Conservation (phyloP, 192 early-diverging fungal species). For the Chytriomyces hyalinus region DNA sequence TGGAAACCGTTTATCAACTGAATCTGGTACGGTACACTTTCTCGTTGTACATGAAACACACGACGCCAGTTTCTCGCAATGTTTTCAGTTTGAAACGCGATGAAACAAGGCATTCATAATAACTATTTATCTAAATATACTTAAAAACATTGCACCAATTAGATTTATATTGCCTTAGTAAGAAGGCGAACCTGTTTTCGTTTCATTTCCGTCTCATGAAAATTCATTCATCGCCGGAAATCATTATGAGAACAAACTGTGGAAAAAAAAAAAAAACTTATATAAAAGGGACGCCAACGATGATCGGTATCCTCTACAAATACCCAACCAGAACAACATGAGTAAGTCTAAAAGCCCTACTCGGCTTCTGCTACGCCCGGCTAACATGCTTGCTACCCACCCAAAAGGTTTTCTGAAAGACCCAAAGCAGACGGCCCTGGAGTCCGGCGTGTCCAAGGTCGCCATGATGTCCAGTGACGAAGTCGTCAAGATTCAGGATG, state of each 20-base stretch:
- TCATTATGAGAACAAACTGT: not conserved
- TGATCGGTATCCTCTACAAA: too few species aligned
- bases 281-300: not conserved
- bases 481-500: too few species aligned
- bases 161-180: not conserved
- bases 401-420: too few species aligned
- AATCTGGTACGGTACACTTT: not conserved
- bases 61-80: not conserved
- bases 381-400: too few species aligned
- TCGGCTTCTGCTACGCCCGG: too few species aligned
- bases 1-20: not conserved
- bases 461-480: too few species aligned
- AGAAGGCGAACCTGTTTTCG: not conserved
- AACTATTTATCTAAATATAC: too few species aligned
- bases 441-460: too few species aligned
- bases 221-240: not conserved
- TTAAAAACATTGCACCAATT: not conserved
- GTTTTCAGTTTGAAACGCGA: not conserved
- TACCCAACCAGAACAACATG: too few species aligned
- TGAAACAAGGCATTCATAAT: too few species aligned
- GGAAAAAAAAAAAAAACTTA: constrained; percentile 8
- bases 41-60: not conserved
- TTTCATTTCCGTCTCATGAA: not conserved
- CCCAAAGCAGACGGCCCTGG: too few species aligned
- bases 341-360: too few species aligned